Conservation (phyloP, 257 asterid species). For the Capsicum rhomboideum region DNA sequence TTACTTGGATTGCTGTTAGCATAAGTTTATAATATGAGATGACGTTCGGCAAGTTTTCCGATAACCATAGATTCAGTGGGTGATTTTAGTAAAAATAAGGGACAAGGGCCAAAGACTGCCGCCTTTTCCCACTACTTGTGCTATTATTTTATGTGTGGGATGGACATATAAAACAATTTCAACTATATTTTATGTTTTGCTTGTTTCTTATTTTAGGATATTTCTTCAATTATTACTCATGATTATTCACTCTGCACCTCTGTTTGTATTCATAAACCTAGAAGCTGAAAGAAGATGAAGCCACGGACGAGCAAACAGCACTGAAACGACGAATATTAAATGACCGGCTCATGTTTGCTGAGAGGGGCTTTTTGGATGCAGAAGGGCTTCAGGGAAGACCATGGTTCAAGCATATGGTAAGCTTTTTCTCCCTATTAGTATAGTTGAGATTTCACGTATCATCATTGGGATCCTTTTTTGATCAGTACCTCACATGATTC, state of each 20-base stretch:
- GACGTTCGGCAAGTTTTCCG: background rate
- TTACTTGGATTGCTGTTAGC: background rate
- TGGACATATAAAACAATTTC: background rate
- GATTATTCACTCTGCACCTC: background rate
- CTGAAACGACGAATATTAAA: slow-evolving; percentile 56
- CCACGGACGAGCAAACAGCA: slow-evolving; percentile 16
- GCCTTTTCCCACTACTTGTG: background rate
- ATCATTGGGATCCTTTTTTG: background rate
- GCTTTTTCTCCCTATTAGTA: slow-evolving; percentile 4
- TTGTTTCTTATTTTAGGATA: background rate
- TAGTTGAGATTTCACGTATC: background rate
- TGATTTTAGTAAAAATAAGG: background rate
- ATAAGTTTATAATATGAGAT: background rate
- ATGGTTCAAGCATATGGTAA: slow-evolving; percentile 94
- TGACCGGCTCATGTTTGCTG: slow-evolving; percentile 72
- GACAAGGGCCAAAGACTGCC: background rate
- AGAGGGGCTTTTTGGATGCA: slow-evolving; percentile 77
- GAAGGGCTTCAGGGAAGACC: slow-evolving; percentile 62
- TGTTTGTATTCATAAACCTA: slow-evolving; percentile 8
- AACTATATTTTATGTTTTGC: background rate
- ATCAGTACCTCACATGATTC: background rate
- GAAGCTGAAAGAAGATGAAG: slow-evolving; percentile 38
- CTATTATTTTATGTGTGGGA: background rate
- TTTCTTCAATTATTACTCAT: background rate
- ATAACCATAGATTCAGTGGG: background rate